Evolutionary conservation across 2,329 filamentous ascomycete genomes (phyloP), one percentile per base, ranked within the genome.

Genomic region (Neopestalotiopsis clavispora): DNA sequence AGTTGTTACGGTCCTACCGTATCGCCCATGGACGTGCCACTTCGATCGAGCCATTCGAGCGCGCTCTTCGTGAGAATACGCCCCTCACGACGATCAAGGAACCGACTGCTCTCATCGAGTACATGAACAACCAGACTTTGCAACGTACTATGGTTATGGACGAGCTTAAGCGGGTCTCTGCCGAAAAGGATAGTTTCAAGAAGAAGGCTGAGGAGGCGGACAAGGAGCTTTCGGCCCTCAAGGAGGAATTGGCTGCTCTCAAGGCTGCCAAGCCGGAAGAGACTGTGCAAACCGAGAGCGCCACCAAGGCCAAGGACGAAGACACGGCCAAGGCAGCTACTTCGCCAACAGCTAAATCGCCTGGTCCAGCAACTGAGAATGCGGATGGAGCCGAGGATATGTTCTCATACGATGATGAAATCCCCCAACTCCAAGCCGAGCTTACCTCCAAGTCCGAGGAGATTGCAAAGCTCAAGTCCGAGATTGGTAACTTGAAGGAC

Each of bases 121-220:
- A 98, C 76, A 85, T 99, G 34, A 94, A 92, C 74, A 94, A 98
- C 79, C 82, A 97, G 56, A 95, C 91, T 70, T 80, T 95, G 66
- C 95, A 97, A 77, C 91, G 91, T 57, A 94, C 97, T 75, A 97
- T 99, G 93, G 91, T 97, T 3, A 91, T 97, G 88, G 92, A 97
- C 60, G 96, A 99, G 80, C 85, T 98, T 68, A 98, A 97, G 82
- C 87, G 94, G 13, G 90, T 98, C 0, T 92, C 94, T 0, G 87
- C 88, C 3, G 95, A 98, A 77, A 91, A 92, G 69, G 94, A 97
- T 70, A 89, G 90, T 17, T 85, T 92, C 70, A 95, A 94, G 79
- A 92, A 91, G 80, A 94, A 93, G 78, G 83, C 90, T 2, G 89
- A 92, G n/a, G 89, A 91, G 63, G 84, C 87, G 0, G 89, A 94